Base-by-base conservation (phyloP, 495 filamentous ascomycete genomes). In the Neurospora sp. region DNA sequence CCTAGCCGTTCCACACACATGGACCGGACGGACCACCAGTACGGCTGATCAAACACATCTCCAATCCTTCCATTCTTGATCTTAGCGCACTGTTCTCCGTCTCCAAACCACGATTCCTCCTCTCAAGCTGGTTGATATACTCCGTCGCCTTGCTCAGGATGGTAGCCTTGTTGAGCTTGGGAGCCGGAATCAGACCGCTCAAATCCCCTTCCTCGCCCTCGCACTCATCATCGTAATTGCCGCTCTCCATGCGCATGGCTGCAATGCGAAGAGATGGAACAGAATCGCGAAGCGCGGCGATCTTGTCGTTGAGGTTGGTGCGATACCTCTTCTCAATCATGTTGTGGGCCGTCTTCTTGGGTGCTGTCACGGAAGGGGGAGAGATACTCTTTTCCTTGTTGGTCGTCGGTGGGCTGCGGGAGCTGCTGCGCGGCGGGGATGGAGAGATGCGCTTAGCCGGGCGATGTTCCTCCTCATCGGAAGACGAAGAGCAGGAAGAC, bases 111-210 rank as follows among this genome's bases (percentile, higher is more conserved):
- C 88, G 90, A 76, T 93, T 93, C 22, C 89, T 86, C 76, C 89
- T 88, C 82, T 97, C 94, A 12, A 97, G 84, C 78, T 96, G 90
- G 40, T 86, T 85, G 75, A 97, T 97, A 75, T 97, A 97, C 76
- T 97, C 93, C 16, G 93, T 94, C 16, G 94, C 94, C 78, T 96
- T 96, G 37, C 90, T 90, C 22, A 97, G 80, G 40, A 89, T 91
- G 3, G 93, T 97, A 8, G 92, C 93, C 80, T 85, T 78, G 70
- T 78, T 79, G 59, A 81, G 76, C 71, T 76, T 81, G 22, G 75
- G 70, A 0, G 73, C 71, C 2, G 61, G 77, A 10, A 69, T 69
- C 2, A 77, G 69, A 35, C 72, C 74, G 44, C 35, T 44, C 35
- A 76, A 12, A 44, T 72, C 74, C 4, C 70, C 76, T 31, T 69